Conservation (phyloP, 176 grass and related monocot genomes). For the Oryza glaberrima region DNA sequence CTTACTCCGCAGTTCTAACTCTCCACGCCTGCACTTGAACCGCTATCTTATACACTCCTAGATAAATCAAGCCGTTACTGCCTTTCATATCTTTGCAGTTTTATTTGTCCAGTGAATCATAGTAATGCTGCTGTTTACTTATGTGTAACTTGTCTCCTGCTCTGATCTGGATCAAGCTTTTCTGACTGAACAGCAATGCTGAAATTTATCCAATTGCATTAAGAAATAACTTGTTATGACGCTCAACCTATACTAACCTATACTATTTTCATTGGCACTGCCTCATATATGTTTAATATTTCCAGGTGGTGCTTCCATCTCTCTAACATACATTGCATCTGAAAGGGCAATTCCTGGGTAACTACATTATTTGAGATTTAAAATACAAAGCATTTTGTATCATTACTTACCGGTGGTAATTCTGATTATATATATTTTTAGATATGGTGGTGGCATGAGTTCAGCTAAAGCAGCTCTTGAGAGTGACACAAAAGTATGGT, state of each 20-base stretch:
- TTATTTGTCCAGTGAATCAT: slow-evolving; percentile 5
- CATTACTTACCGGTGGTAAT: slow-evolving; percentile 25
- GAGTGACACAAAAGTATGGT: slow-evolving; percentile 82
- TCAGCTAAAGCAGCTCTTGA: slow-evolving; percentile 97
- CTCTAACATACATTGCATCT: slow-evolving; percentile 92
- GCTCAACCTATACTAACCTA: neutral
- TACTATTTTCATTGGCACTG: neutral
- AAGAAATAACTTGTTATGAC: neutral
- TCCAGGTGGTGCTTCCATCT: slow-evolving; percentile 87
- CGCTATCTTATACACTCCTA: neutral
- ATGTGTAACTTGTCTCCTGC: neutral
- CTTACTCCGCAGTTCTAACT: neutral
- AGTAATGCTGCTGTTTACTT: slow-evolving; percentile 2
- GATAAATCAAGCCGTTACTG: neutral
- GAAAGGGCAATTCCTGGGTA: slow-evolving; percentile 93
- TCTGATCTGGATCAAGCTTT: slow-evolving; percentile 2
- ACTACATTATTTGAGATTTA: slow-evolving; percentile 34
- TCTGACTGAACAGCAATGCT: slow-evolving; percentile 8
- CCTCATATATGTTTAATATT: slow-evolving; percentile 32
- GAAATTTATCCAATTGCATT: neutral
- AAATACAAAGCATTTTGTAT: neutral
- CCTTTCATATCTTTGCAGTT: neutral
- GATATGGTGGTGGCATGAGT: slow-evolving; percentile 97
- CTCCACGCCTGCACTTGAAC: neutral
- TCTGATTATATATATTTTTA: slow-evolving; percentile 42